Percentiles rank a stretch among this genome's conserved stretches.
These are phyloP conservation scores for Neurospora sp. DNA, from an alignment of 495 filamentous ascomycete genomes.

Conservation along the genomic window DNA sequence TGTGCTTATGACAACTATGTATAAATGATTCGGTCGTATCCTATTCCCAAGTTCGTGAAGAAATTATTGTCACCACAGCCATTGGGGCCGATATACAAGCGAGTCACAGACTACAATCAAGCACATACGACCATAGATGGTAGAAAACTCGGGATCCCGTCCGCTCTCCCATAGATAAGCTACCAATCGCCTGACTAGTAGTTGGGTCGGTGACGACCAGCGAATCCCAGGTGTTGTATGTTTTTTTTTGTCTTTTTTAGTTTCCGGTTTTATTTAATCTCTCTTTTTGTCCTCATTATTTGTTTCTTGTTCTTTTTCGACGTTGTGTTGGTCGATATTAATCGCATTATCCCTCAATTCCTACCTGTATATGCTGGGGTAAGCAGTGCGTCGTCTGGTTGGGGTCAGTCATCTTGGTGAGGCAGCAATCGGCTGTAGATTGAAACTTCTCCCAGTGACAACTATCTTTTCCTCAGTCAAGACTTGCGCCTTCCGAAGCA, in stretches of 20 bases:
- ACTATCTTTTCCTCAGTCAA: too few relatives aligned
- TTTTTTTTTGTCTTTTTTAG: not conserved
- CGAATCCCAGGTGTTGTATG: conserved; percentile 40
- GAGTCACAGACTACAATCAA: accelerated
- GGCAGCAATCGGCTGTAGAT: too few relatives aligned
- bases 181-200: conserved; percentile 18
- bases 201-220: conserved; percentile 39
- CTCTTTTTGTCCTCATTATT: not conserved
- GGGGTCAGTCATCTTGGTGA: too few relatives aligned
- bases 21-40: too few relatives aligned
- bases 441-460: too few relatives aligned
- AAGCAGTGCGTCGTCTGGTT: too few relatives aligned
- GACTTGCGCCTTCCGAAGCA: too few relatives aligned
- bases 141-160: conserved; percentile 31
- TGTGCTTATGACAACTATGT: not conserved
- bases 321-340: not conserved
- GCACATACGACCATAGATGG: not conserved
- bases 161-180: conserved; percentile 34
- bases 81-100: not conserved
- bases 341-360: too few relatives aligned
- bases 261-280: too few relatives aligned
- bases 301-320: not conserved
- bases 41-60: too few relatives aligned
- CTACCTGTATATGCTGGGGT: too few relatives aligned
- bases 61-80: too few relatives aligned